Percentiles rank a stretch among this genome's conserved stretches.
phyloP scores from a whole-genome alignment of 768 basidiomycete species.

The Pholiota microspora region DNA sequence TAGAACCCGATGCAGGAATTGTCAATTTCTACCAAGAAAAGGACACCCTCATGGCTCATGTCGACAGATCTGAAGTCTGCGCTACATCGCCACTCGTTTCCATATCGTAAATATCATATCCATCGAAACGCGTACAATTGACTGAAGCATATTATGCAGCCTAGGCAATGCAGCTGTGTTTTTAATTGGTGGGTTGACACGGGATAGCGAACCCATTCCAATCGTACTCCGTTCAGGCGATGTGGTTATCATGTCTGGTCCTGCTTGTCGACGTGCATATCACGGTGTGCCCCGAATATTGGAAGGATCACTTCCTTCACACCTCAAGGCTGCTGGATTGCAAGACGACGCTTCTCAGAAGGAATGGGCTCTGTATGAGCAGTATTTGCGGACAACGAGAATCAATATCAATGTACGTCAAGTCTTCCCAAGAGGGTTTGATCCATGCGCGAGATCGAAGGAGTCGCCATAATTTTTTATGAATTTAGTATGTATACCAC shows the following conservation, averaged over 20 bases:
- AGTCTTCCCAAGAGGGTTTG: constrained; percentile 75
- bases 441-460: constrained; percentile 22
- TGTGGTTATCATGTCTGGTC: constrained; percentile 90
- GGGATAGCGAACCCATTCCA: constrained; percentile 73
- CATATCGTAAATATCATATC: constrained; percentile 67
- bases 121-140: neutral
- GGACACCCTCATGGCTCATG: constrained; percentile 95
- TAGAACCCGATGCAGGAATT: constrained; percentile 95
- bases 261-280: constrained; percentile 80
- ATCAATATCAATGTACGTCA: constrained; percentile 94
- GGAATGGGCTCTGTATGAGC: constrained; percentile 61
- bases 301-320: constrained; percentile 71
- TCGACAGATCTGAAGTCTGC: constrained; percentile 95
- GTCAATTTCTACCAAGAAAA: constrained; percentile 93
- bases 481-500: no score
- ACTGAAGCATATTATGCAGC: constrained; percentile 34
- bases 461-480: neutral
- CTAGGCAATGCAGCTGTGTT: constrained; percentile 90
- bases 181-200: constrained; percentile 80
- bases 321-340: constrained; percentile 35
- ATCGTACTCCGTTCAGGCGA: constrained; percentile 92
- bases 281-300: constrained; percentile 93
- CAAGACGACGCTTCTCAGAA: constrained; percentile 23
- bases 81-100: constrained; percentile 91
- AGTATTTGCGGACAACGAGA: constrained; percentile 65